Evolutionary conservation across 2,329 filamentous ascomycete genomes (phyloP), one percentile per base, ranked within the genome.

Genomic region (Fusarium aywerte): DNA sequence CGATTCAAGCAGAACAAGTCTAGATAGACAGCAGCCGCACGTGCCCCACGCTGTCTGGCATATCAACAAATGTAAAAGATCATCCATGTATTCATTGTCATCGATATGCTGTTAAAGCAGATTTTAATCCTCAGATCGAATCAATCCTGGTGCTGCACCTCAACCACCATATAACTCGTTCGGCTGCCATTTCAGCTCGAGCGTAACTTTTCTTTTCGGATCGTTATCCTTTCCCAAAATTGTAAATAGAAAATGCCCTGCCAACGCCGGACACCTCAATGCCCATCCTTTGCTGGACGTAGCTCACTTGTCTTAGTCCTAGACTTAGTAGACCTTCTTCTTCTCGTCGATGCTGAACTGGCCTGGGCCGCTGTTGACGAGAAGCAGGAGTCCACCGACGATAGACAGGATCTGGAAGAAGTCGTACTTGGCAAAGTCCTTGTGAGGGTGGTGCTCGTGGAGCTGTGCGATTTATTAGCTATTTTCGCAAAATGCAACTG

Each of bases 351-450:
- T 95, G 79, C 92, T 97, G 85, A 98, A 92, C 80, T 97, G 94
- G 68, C 96, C 96, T 11, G 96, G 96, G 65, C 96, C 96, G 88
- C 96, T 97, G 88, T 99, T 99, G 82, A 98, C 94, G 71, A 99
- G 88, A 70, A 99, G 90, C 59, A 99, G 87, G 58, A 99, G 92
- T 79, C 96, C 96, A 69, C 96, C 96, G 70, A 98, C 95, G 78
- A 99, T 99, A 51, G 96, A 99, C 55, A 99, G 86, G 74, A 98
- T 97, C 85, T 99, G 96, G 90, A 99, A 99, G 86, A 99, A 99
- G 80, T 99, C 96, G 87, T 99, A 99, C 84, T 99, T 99, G 85
- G 96, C 96, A 78, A 99, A 99, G 81, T 99, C 96, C 88, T 98
- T 98, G 87, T 98, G 95, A 47, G 96, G 96, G 84, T 99, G 96